Base-by-base conservation (phyloP, 2,329 filamentous ascomycete genomes). In the Penicillium olsonii region DNA sequence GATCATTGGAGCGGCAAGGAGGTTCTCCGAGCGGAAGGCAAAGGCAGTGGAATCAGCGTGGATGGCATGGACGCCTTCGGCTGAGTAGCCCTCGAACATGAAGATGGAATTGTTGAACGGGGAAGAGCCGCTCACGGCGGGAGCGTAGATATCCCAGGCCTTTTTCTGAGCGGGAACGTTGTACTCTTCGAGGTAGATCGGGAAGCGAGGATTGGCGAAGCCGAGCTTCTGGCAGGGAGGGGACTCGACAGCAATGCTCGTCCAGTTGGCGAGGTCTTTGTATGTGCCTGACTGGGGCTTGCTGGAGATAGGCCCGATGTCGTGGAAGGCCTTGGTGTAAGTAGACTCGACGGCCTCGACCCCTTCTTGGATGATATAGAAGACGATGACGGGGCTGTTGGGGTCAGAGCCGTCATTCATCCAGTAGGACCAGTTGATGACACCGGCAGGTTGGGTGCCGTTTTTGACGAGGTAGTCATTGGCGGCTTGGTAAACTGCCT, bases 21-120 rank as follows among this genome's bases (percentile, higher is more conserved):
- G 55, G 55, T 76, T 75, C 43, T 76, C 73, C 2, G 61, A 54
- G 2, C 79, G 73, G 63, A 73, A 74, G 15, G 77, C 70, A 48
- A 75, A 82, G 1, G 78, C 78, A 3, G 72, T 70, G 1, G 70
- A 68, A 9, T 62, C 59, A 20, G 53, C 56, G 38, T 62, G 52
- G 33, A 77, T 57, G 0, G 62, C 65, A 44, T 71, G 59, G 2
- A 83, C 73, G 1, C 74, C 80, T 18, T 74, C 62, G 7, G 61
- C 65, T 1, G 78, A 73, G 63, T 83, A 84, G 3, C 77, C 77
- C 58, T 84, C 81, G 45, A 83, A 78, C 73, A 83, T 76, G 65
- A 82, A 78, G 37, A 81, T 66, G 1, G 74, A 74, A 54, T 68
- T 57, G 42, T 68, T 69, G 31, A 72, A 68, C 0, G 57, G 56